phyloP scores from a whole-genome alignment of 1,284 basidiomycete species.

The Termitomyces sp. region DNA sequence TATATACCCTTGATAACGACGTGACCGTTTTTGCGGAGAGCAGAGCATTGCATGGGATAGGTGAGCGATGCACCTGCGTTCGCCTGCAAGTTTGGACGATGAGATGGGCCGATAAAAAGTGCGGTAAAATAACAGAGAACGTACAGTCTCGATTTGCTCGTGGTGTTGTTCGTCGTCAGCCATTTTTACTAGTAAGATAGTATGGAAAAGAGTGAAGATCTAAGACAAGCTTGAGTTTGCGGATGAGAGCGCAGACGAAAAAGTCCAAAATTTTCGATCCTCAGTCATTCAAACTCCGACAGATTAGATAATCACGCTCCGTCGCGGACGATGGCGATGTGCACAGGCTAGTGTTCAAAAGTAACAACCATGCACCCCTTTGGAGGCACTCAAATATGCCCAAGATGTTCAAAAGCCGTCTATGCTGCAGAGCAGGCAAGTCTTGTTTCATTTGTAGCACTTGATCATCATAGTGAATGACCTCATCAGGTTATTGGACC shows the following conservation, averaged over 20 bases:
- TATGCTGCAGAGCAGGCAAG: constrained; percentile 79
- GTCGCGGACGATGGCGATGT: background rate
- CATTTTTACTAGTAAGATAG: constrained; percentile 45
- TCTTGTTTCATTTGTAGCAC: constrained; percentile 4
- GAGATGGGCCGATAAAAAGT: constrained; percentile 12
- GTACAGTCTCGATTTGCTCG: constrained; percentile 79
- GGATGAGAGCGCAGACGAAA: constrained; percentile 12
- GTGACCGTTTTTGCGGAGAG: constrained; percentile 91
- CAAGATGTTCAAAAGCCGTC: constrained; percentile 61
- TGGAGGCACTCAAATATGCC: constrained; percentile 60
- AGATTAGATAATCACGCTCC: constrained; percentile 18
- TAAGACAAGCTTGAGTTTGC: constrained; percentile 20
- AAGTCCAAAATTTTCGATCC: constrained; percentile 29
- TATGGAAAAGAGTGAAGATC: constrained; percentile 18
- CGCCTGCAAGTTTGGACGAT: constrained; percentile 36
- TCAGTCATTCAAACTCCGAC: constrained; percentile 35
- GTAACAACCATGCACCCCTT: constrained; percentile 52
- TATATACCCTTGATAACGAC: constrained; percentile 89
- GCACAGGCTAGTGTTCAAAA: constrained; percentile 6
- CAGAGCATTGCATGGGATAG: constrained; percentile 97
- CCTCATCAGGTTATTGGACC: constrained; percentile 65
- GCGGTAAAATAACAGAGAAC: constrained; percentile 14
- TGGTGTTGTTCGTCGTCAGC: constrained; percentile 90
- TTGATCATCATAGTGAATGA: constrained; percentile 10
- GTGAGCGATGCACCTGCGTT: constrained; percentile 83